Percentiles rank a stretch among this genome's conserved stretches.
phyloP scores from a whole-genome alignment of 1,139 yeast genomes.

The Zhuliangozyma parablackwelliae region DNA sequence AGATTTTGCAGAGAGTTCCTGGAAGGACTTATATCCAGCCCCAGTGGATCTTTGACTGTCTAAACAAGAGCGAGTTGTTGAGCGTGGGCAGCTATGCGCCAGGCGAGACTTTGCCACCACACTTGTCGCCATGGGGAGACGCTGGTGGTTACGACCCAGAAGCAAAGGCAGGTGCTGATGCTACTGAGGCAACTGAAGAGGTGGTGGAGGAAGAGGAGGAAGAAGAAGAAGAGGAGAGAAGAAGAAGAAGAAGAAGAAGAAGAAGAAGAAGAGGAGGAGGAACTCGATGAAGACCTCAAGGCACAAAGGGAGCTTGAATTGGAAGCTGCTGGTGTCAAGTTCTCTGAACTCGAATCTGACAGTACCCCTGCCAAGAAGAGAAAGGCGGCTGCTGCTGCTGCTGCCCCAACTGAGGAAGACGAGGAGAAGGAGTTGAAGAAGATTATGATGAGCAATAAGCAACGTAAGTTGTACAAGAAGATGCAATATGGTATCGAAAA shows the following conservation, averaged over 20 bases:
- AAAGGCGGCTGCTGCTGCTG: constrained; percentile 16
- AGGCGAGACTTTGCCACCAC: constrained; percentile 95
- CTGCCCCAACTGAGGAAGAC: constrained; percentile 34
- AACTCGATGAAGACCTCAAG: constrained; percentile 48
- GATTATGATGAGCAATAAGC: constrained; percentile 97
- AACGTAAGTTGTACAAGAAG: constrained; percentile 89
- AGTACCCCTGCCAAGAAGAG: constrained; percentile 26
- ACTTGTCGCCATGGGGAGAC: constrained; percentile 98
- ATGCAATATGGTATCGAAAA: constrained; percentile 90
- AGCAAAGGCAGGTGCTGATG: constrained; percentile 32
- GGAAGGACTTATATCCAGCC: constrained; percentile 96
- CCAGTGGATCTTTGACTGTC: constrained; percentile 94
- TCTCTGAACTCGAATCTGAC: constrained; percentile 47
- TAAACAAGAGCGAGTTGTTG: constrained; percentile 71
- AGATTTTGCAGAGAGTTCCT: constrained; percentile 67
- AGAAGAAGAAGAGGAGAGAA: constrained; percentile 47
- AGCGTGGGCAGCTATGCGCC: constrained; percentile 83
- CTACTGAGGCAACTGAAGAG: constrained; percentile 35
- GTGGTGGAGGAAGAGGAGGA: constrained; percentile 41
- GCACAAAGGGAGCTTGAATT: constrained; percentile 84
- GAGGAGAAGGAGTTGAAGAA: constrained; percentile 85
- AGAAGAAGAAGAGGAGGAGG: constrained; percentile 45
- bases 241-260: constrained; percentile 47
- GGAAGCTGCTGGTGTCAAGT: constrained; percentile 85
- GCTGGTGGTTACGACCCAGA: constrained; percentile 85